Base-by-base conservation (phyloP, 495 filamentous ascomycete species). In the Aspergillus diversus region DNA sequence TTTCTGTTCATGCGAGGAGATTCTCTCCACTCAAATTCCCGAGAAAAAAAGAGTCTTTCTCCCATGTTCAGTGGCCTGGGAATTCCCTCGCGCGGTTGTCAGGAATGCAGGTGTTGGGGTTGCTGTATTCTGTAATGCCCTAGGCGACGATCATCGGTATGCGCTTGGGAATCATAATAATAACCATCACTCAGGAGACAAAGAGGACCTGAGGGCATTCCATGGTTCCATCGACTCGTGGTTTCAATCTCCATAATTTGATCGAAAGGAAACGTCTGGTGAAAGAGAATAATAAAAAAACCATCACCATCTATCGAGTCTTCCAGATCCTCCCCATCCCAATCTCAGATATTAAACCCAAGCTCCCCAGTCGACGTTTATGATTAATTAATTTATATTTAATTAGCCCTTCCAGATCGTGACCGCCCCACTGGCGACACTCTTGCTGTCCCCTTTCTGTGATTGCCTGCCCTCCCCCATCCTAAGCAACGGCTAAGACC, bases 341-440 rank as follows among this genome's bases (percentile, higher is more conserved):
- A 50, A 50, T 46, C 32, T 11, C 13, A 53, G 16, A 47, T 61
- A 37, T n/a, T 39, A 55, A 47, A 46, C 12, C 33, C 53, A 46
- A 57, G 42, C 33, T 57, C 47, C 37, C 39, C 64, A 43, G 54
- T 60, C 65, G 55, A 37, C 21, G 33, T 46, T 35, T 46, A 51
- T 52, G 31, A 63, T 57, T 35, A 58, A 63, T 65, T 71, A 68
- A 71, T 71, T 69, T 71, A 52, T 57, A 49, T 71, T 69, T 69
- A 65, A 68, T 69, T 63, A 63, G 60, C 53, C 46, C 60, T 51
- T 58, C 63, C 57, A 64, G 69, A 72, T 72, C 69, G 60, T 52
- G 56, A 35, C 21, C 57, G 67, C 69, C 67, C 69, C 69, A 71
- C 69, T 57, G 64, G 54, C 51, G 47, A 31, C 21, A 17, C 46